Conservation (phyloP, 441 rosid genomes). For the Populus trichocarpa region DNA sequence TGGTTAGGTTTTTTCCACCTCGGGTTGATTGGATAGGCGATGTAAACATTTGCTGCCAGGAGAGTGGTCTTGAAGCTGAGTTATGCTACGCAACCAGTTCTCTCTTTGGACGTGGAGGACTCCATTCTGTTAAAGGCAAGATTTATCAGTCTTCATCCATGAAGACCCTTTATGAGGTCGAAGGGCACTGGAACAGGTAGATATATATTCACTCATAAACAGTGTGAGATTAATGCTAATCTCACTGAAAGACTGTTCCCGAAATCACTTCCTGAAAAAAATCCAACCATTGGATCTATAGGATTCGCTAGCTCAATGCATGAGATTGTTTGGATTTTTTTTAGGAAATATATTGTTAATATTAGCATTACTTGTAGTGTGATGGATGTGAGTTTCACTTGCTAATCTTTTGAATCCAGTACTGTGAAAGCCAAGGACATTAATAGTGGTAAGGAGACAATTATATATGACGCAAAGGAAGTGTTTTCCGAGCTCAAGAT, state of each 20-base stretch:
- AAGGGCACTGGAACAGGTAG: slow-evolving; percentile 76
- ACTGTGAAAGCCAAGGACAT: slow-evolving; percentile 51
- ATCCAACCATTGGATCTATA: no score
- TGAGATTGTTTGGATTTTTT: not conserved
- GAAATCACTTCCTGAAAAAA: not conserved
- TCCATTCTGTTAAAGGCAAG: slow-evolving; percentile 55
- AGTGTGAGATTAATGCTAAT: not conserved
- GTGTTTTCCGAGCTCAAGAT: slow-evolving; percentile 43
- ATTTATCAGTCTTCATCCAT: slow-evolving; percentile 44
- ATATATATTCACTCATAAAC: not conserved
- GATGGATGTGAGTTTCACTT: not conserved
- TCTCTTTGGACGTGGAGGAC: slow-evolving; percentile 37
- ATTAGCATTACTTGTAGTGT: no score
- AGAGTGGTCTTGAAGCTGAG: slow-evolving; percentile 61
- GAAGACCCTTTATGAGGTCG: slow-evolving; percentile 42
- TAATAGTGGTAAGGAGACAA: slow-evolving; percentile 35
- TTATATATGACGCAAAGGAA: slow-evolving; percentile 61
- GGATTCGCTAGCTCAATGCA: no score
- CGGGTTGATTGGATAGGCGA: slow-evolving; percentile 64
- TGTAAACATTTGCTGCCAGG: slow-evolving; percentile 50
- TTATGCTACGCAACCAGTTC: slow-evolving; percentile 36
- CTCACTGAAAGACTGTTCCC: not conserved
- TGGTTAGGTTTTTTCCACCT: slow-evolving; percentile 58
- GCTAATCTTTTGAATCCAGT: slow-evolving; percentile 26
- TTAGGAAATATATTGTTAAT: not conserved